Conservation (phyloP, 495 filamentous ascomycete genomes). For the Glarea lozoyensis region DNA sequence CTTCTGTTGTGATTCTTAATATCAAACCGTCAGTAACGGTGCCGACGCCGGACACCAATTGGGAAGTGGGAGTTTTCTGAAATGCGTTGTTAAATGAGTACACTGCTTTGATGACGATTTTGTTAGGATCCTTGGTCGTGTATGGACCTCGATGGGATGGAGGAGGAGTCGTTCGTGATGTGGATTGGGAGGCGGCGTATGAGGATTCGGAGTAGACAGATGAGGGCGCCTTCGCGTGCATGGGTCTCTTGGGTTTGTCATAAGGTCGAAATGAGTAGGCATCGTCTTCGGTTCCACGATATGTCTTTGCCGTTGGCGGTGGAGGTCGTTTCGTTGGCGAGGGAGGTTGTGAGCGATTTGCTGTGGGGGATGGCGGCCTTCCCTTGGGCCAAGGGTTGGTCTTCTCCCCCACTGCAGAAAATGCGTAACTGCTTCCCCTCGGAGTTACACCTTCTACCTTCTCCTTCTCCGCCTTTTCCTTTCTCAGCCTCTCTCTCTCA, state of each 20-base stretch:
- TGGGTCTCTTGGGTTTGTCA: slow-evolving; percentile 51
- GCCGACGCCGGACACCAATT: slow-evolving; percentile 67
- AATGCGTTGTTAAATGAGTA: slow-evolving; percentile 83
- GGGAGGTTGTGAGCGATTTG: slow-evolving; percentile 19
- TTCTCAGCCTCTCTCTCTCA: slow-evolving; percentile 15
- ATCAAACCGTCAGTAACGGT: slow-evolving; percentile 80
- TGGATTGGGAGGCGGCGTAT: slow-evolving; percentile 72
- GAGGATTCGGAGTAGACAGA: slow-evolving; percentile 76
- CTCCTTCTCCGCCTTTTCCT: slow-evolving; percentile 16
- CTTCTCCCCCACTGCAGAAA: slow-evolving; percentile 45
- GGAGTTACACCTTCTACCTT: slow-evolving; percentile 20
- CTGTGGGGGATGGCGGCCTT: slow-evolving; percentile 26
- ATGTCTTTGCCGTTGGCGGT: slow-evolving; percentile 52
- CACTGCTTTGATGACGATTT: slow-evolving; percentile 88
- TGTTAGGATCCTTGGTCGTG: slow-evolving; percentile 79
- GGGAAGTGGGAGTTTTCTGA: slow-evolving; percentile 67
- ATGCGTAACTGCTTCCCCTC: slow-evolving; percentile 34
- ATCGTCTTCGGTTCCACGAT: slow-evolving; percentile 51
- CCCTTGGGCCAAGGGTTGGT: slow-evolving; percentile 48
- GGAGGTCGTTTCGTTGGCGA: slow-evolving; percentile 35
- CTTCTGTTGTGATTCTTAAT: slow-evolving; percentile 77
- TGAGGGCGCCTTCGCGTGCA: slow-evolving; percentile 45
- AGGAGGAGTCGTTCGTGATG: slow-evolving; percentile 77
- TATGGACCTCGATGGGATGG: slow-evolving; percentile 69
- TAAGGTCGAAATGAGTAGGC: slow-evolving; percentile 77